Base-by-base conservation (phyloP, 2,329 filamentous ascomycete species). In the Neonectria faginata region DNA sequence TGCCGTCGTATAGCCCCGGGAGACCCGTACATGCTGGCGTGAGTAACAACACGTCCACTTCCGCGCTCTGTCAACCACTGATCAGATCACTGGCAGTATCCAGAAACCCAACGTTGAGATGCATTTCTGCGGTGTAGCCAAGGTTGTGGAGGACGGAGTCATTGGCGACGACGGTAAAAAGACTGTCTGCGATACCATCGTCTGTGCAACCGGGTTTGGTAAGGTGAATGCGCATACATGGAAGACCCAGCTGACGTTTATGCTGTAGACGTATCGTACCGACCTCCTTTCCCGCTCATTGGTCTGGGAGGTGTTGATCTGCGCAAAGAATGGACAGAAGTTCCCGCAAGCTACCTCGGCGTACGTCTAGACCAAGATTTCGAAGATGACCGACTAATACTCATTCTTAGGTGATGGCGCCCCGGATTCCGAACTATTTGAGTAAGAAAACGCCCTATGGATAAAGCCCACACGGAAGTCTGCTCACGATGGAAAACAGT, bases 121-220 rank as follows among this genome's bases (percentile, higher is more conserved):
- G 14, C 62, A 64, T 29, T 60, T 60, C 44, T 33, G 29, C 5
- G 51, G 48, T 12, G 51, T 64, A 3, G 22, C 44, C 11, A 45
- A 57, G 22, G 20, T 61, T 8, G 33, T 29, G 0, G 25, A 45
- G 7, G 41, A 57, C 2, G 52, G 50, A n/a, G 52, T 65, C 8
- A 25, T 64, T 25, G 44, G 27, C 5, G 52, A 55, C 9, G 39
- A 61, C 6, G 57, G 62, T 7, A 29, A 57, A n/a, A 11, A 27
- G 20, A 16, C 16, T 8, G 12, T n/a, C 3, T 57, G 53, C 11
- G 47, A 62, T 5, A 57, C 53, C 7, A 62, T 62, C 12, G 53
- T 62, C 8, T 62, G 60, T 12, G 51, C 58, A 12, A 61, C 58
- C 14, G 58, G 58, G 8, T 61, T 61, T 33, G 58, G 58, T 61